Evolutionary conservation across 1,139 yeast species (phyloP).

Genomic region (Zygotorulaspora mrakii): DNA sequence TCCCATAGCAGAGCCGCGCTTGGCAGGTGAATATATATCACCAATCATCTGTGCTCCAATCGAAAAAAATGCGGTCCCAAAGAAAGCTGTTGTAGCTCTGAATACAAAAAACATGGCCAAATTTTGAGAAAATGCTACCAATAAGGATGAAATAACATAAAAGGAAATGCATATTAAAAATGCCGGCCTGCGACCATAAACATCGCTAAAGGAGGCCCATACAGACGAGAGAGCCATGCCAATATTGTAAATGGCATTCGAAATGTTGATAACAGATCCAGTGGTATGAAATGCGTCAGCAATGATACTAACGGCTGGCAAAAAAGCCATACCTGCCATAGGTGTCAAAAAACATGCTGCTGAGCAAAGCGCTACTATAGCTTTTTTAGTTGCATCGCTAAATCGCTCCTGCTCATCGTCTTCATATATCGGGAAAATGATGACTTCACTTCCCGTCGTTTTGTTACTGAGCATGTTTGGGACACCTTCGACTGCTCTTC

Average conservation of each 20-base stretch:
- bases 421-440: background rate
- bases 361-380: slow-evolving; percentile 29
- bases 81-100: slow-evolving; percentile 46
- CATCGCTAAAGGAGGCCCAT: slow-evolving; percentile 47
- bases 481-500: too few species aligned
- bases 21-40: slow-evolving; percentile 46
- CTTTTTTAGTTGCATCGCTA: slow-evolving; percentile 15
- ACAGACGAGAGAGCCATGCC: slow-evolving; percentile 52
- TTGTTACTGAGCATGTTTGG: slow-evolving; percentile 3
- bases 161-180: slow-evolving; percentile 41
- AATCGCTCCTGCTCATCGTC: slow-evolving; percentile 3
- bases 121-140: slow-evolving; percentile 45
- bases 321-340: slow-evolving; percentile 42
- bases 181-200: slow-evolving; percentile 47
- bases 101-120: slow-evolving; percentile 47
- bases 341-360: slow-evolving; percentile 43
- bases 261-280: slow-evolving; percentile 44
- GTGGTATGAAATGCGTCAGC: slow-evolving; percentile 45
- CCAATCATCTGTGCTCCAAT: slow-evolving; percentile 47
- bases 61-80: slow-evolving; percentile 51
- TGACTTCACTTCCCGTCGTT: slow-evolving; percentile 3
- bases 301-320: slow-evolving; percentile 51
- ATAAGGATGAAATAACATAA: slow-evolving; percentile 38
- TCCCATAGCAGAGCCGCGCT: slow-evolving; percentile 49
- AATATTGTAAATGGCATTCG: slow-evolving; percentile 49